These are phyloP conservation scores for Microcyclosporella mali DNA, from an alignment of 2,329 filamentous ascomycete species.

Conservation along the genomic window DNA sequence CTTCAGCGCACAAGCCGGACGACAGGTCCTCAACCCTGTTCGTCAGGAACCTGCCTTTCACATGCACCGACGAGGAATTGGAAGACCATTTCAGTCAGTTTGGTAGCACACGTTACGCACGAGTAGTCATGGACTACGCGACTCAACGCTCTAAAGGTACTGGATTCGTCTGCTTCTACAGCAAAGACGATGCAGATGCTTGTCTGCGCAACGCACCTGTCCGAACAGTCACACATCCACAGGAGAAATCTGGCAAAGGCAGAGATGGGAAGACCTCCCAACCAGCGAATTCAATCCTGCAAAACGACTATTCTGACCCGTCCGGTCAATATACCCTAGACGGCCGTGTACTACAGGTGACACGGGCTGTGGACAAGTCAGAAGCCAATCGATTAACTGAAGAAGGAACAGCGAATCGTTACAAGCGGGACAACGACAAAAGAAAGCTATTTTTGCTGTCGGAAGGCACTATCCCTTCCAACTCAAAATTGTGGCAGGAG, in stretches of 20 bases:
- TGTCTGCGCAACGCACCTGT: slow-evolving; percentile 72
- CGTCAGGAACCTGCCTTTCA: slow-evolving; percentile 90
- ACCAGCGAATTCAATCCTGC: slow-evolving; percentile 72
- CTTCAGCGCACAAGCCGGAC: slow-evolving; percentile 38
- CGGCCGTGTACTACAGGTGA: slow-evolving; percentile 76
- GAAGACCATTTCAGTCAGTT: slow-evolving; percentile 84
- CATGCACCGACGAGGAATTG: slow-evolving; percentile 72
- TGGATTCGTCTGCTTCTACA: slow-evolving; percentile 90
- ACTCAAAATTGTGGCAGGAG: slow-evolving; percentile 68
- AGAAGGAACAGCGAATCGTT: slow-evolving; percentile 56
- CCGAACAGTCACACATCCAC: slow-evolving; percentile 36
- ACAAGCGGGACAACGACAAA: slow-evolving; percentile 76
- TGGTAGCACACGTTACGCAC: slow-evolving; percentile 80
- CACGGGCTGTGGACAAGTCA: slow-evolving; percentile 75
- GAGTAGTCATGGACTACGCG: slow-evolving; percentile 79
- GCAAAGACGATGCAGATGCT: slow-evolving; percentile 63
- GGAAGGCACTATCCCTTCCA: slow-evolving; percentile 76
- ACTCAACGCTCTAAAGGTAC: slow-evolving; percentile 87
- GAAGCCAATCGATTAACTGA: slow-evolving; percentile 72
- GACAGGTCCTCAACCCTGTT: slow-evolving; percentile 78
- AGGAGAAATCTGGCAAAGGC: slow-evolving; percentile 11
- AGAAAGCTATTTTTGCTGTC: slow-evolving; percentile 78
- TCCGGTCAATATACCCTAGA: slow-evolving; percentile 84
- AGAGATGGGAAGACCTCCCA: slow-evolving; percentile 22
- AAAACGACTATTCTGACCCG: slow-evolving; percentile 76